phyloP scores from a whole-genome alignment of 768 basidiomycete genomes.

The Auricularia cornea region DNA sequence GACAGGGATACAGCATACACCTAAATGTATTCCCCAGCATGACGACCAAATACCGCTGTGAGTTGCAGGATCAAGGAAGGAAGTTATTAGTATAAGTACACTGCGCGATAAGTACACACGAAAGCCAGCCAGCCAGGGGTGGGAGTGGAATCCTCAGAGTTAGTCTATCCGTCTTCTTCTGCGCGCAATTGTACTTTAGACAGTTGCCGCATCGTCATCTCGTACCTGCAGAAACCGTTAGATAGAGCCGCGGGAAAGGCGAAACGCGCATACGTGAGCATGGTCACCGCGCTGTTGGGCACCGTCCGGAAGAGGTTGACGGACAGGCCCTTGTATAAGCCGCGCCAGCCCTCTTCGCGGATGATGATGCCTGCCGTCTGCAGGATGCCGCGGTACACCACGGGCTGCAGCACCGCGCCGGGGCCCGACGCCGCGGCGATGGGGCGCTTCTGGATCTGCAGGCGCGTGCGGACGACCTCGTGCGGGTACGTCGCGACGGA shows the following conservation, averaged over 20 bases:
- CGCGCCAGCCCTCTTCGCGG: conserved; percentile 76
- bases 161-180: neutral
- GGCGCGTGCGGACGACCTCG: conserved; percentile 95
- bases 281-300: conserved; percentile 92
- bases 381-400: conserved; percentile 52
- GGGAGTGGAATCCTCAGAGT: no score
- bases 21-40: no score
- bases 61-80: no score
- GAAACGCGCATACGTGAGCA: conserved; percentile 64
- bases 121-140: no score
- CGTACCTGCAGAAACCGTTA: conserved; percentile 25
- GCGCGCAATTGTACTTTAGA: neutral
- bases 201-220: conserved; percentile 30
- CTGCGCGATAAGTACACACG: no score
- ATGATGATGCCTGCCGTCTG: conserved; percentile 68
- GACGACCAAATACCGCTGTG: no score
- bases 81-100: no score
- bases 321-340: conserved; percentile 88
- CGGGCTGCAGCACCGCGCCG: conserved; percentile 27
- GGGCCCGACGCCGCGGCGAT: conserved; percentile 32
- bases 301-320: conserved; percentile 92
- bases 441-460: conserved; percentile 77
- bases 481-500: conserved; percentile 95
- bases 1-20: no score
- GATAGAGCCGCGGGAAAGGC: no score